Conservation (phyloP, 2,329 filamentous ascomycete species). For the Fusarium nelsonii region DNA sequence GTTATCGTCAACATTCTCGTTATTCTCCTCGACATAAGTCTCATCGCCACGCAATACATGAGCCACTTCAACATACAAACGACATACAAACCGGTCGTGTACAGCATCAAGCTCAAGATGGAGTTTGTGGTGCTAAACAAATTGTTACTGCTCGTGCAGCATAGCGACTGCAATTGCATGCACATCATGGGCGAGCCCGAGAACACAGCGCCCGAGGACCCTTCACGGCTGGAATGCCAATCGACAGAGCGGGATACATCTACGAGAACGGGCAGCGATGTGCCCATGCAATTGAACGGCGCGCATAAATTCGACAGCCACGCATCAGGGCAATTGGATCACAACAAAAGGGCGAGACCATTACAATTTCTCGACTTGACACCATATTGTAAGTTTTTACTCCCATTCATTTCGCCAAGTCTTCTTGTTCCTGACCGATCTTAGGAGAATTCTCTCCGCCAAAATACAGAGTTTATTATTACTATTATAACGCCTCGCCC, state of each 20-base stretch:
- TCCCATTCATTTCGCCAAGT: background rate
- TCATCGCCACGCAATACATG: slow-evolving; percentile 36
- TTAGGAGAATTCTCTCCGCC: background rate
- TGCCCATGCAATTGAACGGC: slow-evolving; percentile 16
- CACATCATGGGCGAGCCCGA: slow-evolving; percentile 23
- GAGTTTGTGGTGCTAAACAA: slow-evolving; percentile 40
- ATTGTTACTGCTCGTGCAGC: slow-evolving; percentile 29
- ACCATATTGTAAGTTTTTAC: slow-evolving; percentile 11
- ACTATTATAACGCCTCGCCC: background rate
- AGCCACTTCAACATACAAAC: slow-evolving; percentile 39
- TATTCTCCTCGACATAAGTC: slow-evolving; percentile 35
- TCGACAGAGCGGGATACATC: slow-evolving; percentile 9
- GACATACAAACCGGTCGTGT: slow-evolving; percentile 40
- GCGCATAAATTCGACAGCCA: background rate
- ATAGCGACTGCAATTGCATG: slow-evolving; percentile 37
- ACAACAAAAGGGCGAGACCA: slow-evolving; percentile 5
- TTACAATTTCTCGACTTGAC: slow-evolving; percentile 19
- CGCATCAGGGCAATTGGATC: background rate
- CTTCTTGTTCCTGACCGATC: background rate
- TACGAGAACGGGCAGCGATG: slow-evolving; percentile 10
- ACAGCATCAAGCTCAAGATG: slow-evolving; percentile 43
- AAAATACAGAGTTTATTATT: background rate
- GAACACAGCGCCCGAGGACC: background rate
- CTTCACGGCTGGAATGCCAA: slow-evolving; percentile 9
- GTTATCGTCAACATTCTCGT: slow-evolving; percentile 38